These are phyloP conservation scores for Apiospora marii DNA, from an alignment of 2,329 filamentous ascomycete genomes.

Conservation along the genomic window DNA sequence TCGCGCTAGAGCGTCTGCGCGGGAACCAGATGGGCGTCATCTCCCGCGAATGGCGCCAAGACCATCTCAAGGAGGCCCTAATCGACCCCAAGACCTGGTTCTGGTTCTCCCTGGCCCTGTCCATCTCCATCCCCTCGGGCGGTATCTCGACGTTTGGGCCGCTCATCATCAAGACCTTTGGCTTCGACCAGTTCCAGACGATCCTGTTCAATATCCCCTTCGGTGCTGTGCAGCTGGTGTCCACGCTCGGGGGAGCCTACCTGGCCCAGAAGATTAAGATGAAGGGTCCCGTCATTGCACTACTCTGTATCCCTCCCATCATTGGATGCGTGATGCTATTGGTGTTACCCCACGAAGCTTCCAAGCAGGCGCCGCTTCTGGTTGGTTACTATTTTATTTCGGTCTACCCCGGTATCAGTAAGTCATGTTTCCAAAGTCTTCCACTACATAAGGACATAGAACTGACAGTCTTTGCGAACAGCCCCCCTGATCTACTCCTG, in stretches of 20 bases:
- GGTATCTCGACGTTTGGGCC: constrained; percentile 62
- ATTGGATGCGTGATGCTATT: constrained; percentile 39
- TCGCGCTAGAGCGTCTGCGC: constrained; percentile 62
- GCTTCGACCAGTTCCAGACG: constrained; percentile 57
- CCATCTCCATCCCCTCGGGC: constrained; percentile 62
- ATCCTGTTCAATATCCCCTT: constrained; percentile 64
- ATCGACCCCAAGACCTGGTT: constrained; percentile 68
- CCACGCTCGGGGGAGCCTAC: constrained; percentile 60
- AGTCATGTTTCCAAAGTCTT: constrained; percentile 29
- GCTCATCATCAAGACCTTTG: constrained; percentile 60
- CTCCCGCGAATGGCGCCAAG: constrained; percentile 58
- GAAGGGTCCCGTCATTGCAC: constrained; percentile 57
- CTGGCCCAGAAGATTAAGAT: constrained; percentile 56
- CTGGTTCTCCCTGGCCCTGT: constrained; percentile 62
- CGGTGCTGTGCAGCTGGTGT: constrained; percentile 62
- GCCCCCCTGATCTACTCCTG: constrained; percentile 68
- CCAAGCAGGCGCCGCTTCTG: constrained; percentile 48
- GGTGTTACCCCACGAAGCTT: constrained; percentile 33
- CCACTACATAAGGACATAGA: neutral
- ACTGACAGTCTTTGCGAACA: constrained; percentile 37
- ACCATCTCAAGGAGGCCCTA: constrained; percentile 61
- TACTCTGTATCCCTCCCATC: constrained; percentile 39
- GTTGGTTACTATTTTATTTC: constrained; percentile 51
- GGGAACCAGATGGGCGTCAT: constrained; percentile 63
- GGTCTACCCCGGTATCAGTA: constrained; percentile 64